These are phyloP conservation scores for Hippophae tibetana DNA, from an alignment of 306 rosid species.

Conservation along the genomic window DNA sequence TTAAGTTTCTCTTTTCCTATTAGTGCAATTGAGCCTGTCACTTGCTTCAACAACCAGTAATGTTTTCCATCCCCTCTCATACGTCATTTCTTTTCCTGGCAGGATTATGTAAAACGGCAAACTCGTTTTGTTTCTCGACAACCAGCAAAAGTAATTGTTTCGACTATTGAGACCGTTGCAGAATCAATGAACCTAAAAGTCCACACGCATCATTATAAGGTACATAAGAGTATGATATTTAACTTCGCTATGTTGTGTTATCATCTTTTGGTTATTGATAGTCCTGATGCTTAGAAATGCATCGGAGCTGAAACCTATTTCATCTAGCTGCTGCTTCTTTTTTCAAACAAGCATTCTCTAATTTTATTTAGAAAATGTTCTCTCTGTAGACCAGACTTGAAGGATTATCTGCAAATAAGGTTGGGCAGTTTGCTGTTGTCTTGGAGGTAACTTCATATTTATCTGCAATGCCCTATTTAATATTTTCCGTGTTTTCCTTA, in stretches of 20 bases:
- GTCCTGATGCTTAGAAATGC: background rate
- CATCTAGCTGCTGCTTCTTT: background rate
- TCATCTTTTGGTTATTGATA: slow-evolving; percentile 1
- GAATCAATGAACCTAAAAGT: slow-evolving; percentile 68
- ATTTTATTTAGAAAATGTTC: slow-evolving; percentile 2
- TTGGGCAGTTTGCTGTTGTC: slow-evolving; percentile 68
- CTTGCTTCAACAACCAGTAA: too few relatives aligned
- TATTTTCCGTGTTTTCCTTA: too few relatives aligned
- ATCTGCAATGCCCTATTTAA: too few relatives aligned
- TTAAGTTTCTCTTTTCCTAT: too few relatives aligned
- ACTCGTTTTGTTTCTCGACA: slow-evolving; percentile 85
- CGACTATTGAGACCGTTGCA: slow-evolving; percentile 64
- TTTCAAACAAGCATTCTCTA: slow-evolving; percentile 1
- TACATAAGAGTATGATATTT: background rate
- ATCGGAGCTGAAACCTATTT: too few relatives aligned
- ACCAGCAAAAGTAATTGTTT: slow-evolving; percentile 68
- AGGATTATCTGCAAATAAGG: slow-evolving; percentile 47
- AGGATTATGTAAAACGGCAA: slow-evolving; percentile 88
- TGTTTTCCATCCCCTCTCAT: background rate
- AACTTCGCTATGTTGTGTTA: background rate
- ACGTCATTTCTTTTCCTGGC: slow-evolving; percentile 18
- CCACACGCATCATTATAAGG: slow-evolving; percentile 77
- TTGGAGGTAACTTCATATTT: slow-evolving; percentile 51
- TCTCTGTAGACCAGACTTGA: slow-evolving; percentile 62
- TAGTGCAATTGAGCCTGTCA: too few relatives aligned